Base-by-base conservation (phyloP, 768 basidiomycete species). In the Kwoniella europaea region DNA sequence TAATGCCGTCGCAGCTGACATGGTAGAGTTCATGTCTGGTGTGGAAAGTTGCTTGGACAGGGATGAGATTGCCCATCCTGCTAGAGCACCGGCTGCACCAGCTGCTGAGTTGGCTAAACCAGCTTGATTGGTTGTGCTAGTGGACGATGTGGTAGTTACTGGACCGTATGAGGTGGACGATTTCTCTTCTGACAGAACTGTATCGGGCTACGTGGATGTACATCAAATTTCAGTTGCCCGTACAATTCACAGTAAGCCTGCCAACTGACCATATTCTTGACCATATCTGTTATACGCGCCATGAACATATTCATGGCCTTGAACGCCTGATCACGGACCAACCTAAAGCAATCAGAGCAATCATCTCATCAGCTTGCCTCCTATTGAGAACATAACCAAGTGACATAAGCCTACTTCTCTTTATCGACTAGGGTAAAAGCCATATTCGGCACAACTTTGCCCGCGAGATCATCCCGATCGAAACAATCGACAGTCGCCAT, bases 251-350 rank as follows among this genome's bases (percentile, higher is more conserved):
- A 35, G 5, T 1, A 35, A 35, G 5, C 35, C n/a, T n/a, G n/a
- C n/a, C 35, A 10, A 73, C 87, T n/a, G 63, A 94, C 95, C 94
- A 99, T 92, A 2, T 88, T 87, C 0, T 87, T 87, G 2, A 91
- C 92, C 75, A 97, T 88, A 9, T 85, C 87, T 79, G 97, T 93
- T 35, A 98, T 84, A 72, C 88, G 89, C 82, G 91, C 92, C 72
- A 96, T 86, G 78, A 97, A 94, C 59, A 96, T 85, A 54, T 93
- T 92, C 65, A 96, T 86, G 6, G 94, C 91, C 83, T 92, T 96
- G 87, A 96, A 98, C 2, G 93, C 96, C 78, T 98, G 96, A 83
- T 98, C 95, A 20, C 97, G 89, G 0, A 98, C 96, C 7, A 93
- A 83, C 76, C 96, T 98, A 75, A 10, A 35, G 43, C 12, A n/a